Conservation (phyloP, 768 basidiomycete genomes). For the Coprinellus micaceus region DNA sequence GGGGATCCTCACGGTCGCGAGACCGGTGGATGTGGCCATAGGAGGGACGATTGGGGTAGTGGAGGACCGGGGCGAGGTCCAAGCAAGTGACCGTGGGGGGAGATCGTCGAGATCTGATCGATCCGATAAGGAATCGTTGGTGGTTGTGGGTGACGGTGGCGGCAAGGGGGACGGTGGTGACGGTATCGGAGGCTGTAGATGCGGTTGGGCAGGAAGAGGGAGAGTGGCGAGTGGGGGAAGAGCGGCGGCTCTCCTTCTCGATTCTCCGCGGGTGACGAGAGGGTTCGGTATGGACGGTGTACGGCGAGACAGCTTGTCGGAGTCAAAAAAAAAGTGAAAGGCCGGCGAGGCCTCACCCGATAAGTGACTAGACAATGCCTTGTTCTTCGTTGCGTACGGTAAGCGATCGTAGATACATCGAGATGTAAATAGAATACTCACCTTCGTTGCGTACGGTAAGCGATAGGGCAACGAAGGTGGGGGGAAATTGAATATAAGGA, state of each 20-base stretch:
- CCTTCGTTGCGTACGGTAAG: too few species aligned
- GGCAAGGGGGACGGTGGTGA: not conserved
- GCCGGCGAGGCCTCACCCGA: constrained; percentile 1
- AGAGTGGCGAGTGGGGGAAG: not conserved
- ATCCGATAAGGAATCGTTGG: not conserved
- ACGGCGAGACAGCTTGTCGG: not conserved
- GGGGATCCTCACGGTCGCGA: constrained; percentile 8
- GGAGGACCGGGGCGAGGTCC: not conserved
- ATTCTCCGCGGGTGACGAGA: not conserved
- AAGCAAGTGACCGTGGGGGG: not conserved
- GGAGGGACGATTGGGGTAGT: too few species aligned
- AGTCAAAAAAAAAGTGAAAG: constrained; percentile 4
- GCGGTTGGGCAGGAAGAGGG: not conserved
- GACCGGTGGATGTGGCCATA: not conserved
- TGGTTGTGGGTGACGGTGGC: not conserved
- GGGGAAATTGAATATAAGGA: too few species aligned
- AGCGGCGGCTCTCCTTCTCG: not conserved
- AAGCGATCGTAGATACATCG: too few species aligned
- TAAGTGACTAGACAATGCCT: too few species aligned
- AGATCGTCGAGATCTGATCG: not conserved
- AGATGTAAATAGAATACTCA: too few species aligned
- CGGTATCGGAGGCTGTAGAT: not conserved
- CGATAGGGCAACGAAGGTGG: too few species aligned
- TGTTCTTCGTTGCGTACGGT: too few species aligned
- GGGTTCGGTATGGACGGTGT: not conserved